Conservation (phyloP, 768 basidiomycete genomes). For the Mycena belliarum region DNA sequence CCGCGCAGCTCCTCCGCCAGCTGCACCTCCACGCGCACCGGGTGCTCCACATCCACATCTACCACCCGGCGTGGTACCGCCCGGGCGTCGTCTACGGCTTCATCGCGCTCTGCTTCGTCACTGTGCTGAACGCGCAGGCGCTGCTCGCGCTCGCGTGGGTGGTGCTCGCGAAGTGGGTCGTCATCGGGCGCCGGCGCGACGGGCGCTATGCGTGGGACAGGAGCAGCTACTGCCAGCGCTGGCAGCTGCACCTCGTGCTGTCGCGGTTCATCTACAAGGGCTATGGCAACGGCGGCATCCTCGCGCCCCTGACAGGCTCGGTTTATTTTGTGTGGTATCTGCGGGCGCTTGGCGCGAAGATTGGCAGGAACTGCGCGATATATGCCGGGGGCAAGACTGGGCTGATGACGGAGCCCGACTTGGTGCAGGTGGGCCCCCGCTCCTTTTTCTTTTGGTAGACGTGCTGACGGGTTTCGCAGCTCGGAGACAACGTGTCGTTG, state of each 20-base stretch:
- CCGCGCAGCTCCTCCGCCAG: constrained; percentile 39
- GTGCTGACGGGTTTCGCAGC: constrained; percentile 22
- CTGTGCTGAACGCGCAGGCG: constrained; percentile 40
- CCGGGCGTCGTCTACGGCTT: constrained; percentile 40
- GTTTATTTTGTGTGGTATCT: constrained; percentile 48
- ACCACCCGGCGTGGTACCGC: constrained; percentile 39
- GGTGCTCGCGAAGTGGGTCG: constrained; percentile 43
- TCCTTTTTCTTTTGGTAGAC: neutral
- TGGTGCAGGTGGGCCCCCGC: constrained; percentile 36
- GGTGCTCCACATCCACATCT: constrained; percentile 38
- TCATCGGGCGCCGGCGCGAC: constrained; percentile 41
- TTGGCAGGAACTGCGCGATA: constrained; percentile 43
- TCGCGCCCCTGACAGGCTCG: constrained; percentile 40
- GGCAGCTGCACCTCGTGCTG: constrained; percentile 47
- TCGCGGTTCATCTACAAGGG: constrained; percentile 40
- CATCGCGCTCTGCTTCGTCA: constrained; percentile 39
- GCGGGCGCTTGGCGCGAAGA: constrained; percentile 44
- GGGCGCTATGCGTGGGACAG: constrained; percentile 48
- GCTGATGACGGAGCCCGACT: constrained; percentile 50
- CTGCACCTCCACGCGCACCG: constrained; percentile 31
- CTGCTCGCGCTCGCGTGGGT: constrained; percentile 40
- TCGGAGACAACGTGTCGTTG: constrained; percentile 45
- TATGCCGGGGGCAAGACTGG: constrained; percentile 42
- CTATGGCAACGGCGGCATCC: constrained; percentile 43
- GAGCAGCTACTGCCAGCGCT: constrained; percentile 50